phyloP scores from a whole-genome alignment of 2,329 filamentous ascomycete genomes.

The Colletotrichum sansevieriae region DNA sequence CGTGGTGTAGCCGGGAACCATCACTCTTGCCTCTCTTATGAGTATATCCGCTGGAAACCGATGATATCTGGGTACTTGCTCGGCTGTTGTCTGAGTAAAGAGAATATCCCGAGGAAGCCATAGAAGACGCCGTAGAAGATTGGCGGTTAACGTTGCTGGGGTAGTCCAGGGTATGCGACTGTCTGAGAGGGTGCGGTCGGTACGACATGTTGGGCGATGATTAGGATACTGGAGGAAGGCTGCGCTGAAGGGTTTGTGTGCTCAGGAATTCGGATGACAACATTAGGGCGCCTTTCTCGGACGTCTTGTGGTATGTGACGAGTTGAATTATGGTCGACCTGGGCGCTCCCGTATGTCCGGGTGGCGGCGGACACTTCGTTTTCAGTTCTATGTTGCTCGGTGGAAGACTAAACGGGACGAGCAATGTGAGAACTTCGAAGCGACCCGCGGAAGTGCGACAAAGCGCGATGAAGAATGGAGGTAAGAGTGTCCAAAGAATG shows the following conservation, averaged over 20 bases:
- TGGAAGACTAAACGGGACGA: background rate
- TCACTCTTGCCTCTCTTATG: slow-evolving; percentile 86
- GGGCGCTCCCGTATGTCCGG: slow-evolving; percentile 13
- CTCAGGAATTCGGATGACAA: slow-evolving; percentile 45
- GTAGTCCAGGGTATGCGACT: slow-evolving; percentile 66
- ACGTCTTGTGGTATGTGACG: slow-evolving; percentile 29
- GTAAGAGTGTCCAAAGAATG: slow-evolving; percentile 1
- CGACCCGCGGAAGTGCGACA: slow-evolving; percentile 10
- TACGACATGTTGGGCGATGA: slow-evolving; percentile 63
- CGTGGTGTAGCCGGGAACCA: slow-evolving; percentile 64
- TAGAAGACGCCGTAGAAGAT: slow-evolving; percentile 78
- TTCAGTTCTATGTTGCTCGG: slow-evolving; percentile 19
- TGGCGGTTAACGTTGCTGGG: slow-evolving; percentile 66
- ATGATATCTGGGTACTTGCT: slow-evolving; percentile 79
- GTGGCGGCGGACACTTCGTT: slow-evolving; percentile 12
- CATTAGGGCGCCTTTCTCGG: slow-evolving; percentile 45
- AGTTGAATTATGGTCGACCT: slow-evolving; percentile 31
- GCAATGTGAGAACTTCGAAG: slow-evolving; percentile 26
- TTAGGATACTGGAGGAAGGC: slow-evolving; percentile 43
- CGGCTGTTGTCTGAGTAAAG: slow-evolving; percentile 70
- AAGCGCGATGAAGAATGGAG: slow-evolving; percentile 30
- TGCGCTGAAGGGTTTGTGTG: slow-evolving; percentile 44
- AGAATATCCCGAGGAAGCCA: slow-evolving; percentile 78
- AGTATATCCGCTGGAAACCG: slow-evolving; percentile 74
- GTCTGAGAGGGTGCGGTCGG: slow-evolving; percentile 69